phyloP scores from a whole-genome alignment of 768 basidiomycete genomes.

The Amanita inopinata region DNA sequence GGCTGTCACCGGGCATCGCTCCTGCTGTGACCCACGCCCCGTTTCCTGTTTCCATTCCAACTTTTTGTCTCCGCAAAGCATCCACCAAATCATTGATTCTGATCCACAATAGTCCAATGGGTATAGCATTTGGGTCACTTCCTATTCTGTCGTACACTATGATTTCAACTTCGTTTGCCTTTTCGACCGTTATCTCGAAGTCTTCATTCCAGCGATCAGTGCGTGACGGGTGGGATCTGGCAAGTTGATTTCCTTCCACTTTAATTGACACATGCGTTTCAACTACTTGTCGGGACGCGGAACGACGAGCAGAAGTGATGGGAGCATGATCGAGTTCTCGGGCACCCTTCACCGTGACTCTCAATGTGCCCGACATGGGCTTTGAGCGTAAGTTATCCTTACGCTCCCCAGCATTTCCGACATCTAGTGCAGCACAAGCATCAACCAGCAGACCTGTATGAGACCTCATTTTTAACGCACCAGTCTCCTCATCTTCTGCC shows the following conservation, averaged over 20 bases:
- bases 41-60: conserved; percentile 75
- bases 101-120: conserved; percentile 93
- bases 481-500: conserved; percentile 76
- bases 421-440: conserved; percentile 31
- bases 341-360: conserved; percentile 81
- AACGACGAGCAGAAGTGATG: conserved; percentile 53
- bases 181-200: conserved; percentile 93
- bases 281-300: conserved; percentile 66
- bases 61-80: conserved; percentile 85
- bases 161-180: conserved; percentile 97
- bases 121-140: conserved; percentile 70
- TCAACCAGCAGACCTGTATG: background rate
- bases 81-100: conserved; percentile 91
- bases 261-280: conserved; percentile 94
- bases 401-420: conserved; percentile 66
- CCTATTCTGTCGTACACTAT: conserved; percentile 90
- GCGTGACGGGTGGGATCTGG: conserved; percentile 84
- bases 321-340: conserved; percentile 95
- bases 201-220: conserved; percentile 98
- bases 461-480: conserved; percentile 24
- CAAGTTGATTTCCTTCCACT: conserved; percentile 90
- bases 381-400: conserved; percentile 92
- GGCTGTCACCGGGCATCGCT: conserved; percentile 64
- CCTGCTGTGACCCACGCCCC: conserved; percentile 95
- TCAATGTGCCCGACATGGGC: conserved; percentile 86